Evolutionary conservation across 164 flowering plant species (phyloP).

Genomic region (Vitis rotundifolia): DNA sequence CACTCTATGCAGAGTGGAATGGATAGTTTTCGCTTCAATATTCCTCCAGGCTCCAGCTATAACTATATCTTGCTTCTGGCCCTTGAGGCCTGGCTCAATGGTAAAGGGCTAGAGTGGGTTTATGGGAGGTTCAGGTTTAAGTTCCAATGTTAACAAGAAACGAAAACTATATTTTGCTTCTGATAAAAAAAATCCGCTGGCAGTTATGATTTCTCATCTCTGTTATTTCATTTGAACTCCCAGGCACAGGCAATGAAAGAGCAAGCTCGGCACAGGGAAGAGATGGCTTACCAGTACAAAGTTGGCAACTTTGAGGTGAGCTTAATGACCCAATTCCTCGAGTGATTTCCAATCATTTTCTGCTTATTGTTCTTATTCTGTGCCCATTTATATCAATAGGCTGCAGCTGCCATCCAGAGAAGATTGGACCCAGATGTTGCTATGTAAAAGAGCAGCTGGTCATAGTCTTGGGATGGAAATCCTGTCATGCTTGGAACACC

Average conservation of each 20-base stretch:
- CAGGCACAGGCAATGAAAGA: constrained; percentile 98
- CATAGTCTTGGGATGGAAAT: too few relatives aligned
- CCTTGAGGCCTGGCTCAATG: too few relatives aligned
- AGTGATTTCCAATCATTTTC: background rate
- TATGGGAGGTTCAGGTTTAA: too few relatives aligned
- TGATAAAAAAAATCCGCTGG: background rate
- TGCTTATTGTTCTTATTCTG: background rate
- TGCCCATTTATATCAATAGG: constrained; percentile 36
- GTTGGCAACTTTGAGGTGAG: constrained; percentile 90
- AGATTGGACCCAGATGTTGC: constrained; percentile 91
- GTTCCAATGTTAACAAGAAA: too few relatives aligned
- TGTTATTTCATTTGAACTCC: constrained; percentile 4
- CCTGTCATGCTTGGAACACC: too few relatives aligned
- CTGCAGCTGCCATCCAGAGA: constrained; percentile 95
- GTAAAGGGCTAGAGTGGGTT: too few relatives aligned
- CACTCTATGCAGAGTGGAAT: constrained; percentile 86
- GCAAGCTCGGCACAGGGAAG: constrained; percentile 86
- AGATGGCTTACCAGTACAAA: constrained; percentile 89
- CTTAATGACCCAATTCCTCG: background rate
- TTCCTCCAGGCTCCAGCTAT: background rate
- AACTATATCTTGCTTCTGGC: background rate
- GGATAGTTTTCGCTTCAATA: constrained; percentile 43
- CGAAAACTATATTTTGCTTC: too few relatives aligned
- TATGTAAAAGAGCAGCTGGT: constrained; percentile 27
- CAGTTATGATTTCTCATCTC: background rate